phyloP scores from a whole-genome alignment of 1,139 yeast genomes.

The Candida sojae region DNA sequence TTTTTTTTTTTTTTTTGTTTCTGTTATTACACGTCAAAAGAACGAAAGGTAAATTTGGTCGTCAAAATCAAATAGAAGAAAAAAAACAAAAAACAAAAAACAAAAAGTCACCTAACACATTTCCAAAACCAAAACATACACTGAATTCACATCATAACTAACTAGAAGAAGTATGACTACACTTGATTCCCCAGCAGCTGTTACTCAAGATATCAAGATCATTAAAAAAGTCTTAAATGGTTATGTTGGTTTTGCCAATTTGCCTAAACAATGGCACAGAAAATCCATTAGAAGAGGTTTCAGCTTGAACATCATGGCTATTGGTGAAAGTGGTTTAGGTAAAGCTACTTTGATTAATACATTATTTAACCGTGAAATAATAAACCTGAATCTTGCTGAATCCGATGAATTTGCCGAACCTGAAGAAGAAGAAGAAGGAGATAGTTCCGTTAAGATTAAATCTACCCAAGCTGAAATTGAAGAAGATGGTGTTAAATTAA shows the following conservation, averaged over 20 bases:
- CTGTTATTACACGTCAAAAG: not conserved
- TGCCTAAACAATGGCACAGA: constrained; percentile 99
- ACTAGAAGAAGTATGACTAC: constrained; percentile 8
- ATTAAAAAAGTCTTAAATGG: constrained; percentile 85
- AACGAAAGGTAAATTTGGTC: not conserved
- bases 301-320: constrained; percentile 83
- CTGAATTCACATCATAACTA: not conserved
- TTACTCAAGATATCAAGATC: constrained; percentile 48
- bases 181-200: constrained; percentile 7
- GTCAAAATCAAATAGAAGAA: not conserved
- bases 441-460: constrained; percentile 56
- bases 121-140: constrained; percentile 2
- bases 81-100: not conserved
- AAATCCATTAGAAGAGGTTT: constrained; percentile 95
- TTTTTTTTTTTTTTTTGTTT: not conserved
- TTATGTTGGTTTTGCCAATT: constrained; percentile 95
- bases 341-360: constrained; percentile 92
- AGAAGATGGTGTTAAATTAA: constrained; percentile 90
- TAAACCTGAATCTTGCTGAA: constrained; percentile 24
- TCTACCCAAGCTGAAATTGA: constrained; percentile 74
- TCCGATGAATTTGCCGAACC: constrained; percentile 17
- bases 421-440: constrained; percentile 24
- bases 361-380: constrained; percentile 77
- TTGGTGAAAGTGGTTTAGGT: constrained; percentile 92
- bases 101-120: constrained; percentile 1